These are phyloP conservation scores for Combretum micranthum DNA, from an alignment of 345 rosid genomes.

Conservation along the genomic window DNA sequence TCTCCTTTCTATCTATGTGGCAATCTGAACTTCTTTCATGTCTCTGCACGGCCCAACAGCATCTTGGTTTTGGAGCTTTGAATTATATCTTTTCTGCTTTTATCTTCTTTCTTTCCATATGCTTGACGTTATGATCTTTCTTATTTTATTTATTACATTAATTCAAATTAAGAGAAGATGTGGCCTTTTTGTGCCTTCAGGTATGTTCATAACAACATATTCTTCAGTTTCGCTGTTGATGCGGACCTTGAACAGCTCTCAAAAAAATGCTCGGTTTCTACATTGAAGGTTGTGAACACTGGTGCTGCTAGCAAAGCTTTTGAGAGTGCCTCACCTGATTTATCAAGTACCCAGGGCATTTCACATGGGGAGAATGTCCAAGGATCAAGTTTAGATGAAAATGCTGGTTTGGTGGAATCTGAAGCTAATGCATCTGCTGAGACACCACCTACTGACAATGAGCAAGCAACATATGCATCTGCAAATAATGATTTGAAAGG, in stretches of 20 bases:
- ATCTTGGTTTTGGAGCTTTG: too few relatives aligned
- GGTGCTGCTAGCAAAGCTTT: slow-evolving; percentile 17
- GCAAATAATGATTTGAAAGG: slow-evolving; percentile 99
- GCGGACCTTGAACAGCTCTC: slow-evolving; percentile 79
- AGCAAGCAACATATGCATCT: slow-evolving; percentile 99
- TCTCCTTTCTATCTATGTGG: too few relatives aligned
- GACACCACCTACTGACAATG: slow-evolving; percentile 70
- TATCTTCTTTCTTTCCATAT: not conserved
- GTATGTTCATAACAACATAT: slow-evolving; percentile 99
- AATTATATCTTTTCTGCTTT: not conserved
- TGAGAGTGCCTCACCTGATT: slow-evolving; percentile 30
- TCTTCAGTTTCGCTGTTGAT: slow-evolving; percentile 99
- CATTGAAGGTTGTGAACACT: slow-evolving; percentile 18
- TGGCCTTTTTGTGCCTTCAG: slow-evolving; percentile 31
- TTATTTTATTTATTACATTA: not conserved
- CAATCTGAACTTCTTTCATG: too few relatives aligned
- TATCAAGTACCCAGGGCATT: slow-evolving; percentile 18
- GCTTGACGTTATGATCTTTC: not conserved
- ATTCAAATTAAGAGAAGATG: not conserved
- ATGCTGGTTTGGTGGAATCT: slow-evolving; percentile 21
- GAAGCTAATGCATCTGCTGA: slow-evolving; percentile 35
- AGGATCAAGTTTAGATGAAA: slow-evolving; percentile 26
- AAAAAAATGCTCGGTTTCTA: slow-evolving; percentile 34
- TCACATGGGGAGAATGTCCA: slow-evolving; percentile 29
- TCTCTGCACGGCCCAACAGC: too few relatives aligned